Percentiles rank a stretch among this genome's conserved stretches.
Conservation (phyloP, 176 grass and related monocot genomes). For the Sorghum bicolor region Sorghum_bicolor_NCBIv3 NC_012875.2:52270001-52270500, state of each 20-base stretch:
- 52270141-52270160: background rate
- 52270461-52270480: background rate
- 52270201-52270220: constrained; percentile 50
- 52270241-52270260: constrained; percentile 1
- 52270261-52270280: background rate
- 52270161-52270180: constrained; percentile 21
- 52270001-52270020: constrained; percentile 26
- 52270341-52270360: background rate
- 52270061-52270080: constrained; percentile 33
- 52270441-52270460: background rate
- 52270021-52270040: constrained; percentile 11
- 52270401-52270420: background rate
- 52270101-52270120: constrained; percentile 45
- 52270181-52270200: constrained; percentile 19
- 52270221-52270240: background rate
- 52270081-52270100: constrained; percentile 31
- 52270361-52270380: background rate
- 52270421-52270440: background rate
- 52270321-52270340: background rate
- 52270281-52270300: background rate
- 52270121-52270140: constrained; percentile 25
- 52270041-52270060: constrained; percentile 23
- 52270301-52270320: background rate
- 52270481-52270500: background rate
- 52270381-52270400: background rate